A percentile compares a stretch with the other conserved stretches of the same genome.
Conservation (phyloP, 208 protist genomes). For the Sergeia podlipaevii region DNA sequence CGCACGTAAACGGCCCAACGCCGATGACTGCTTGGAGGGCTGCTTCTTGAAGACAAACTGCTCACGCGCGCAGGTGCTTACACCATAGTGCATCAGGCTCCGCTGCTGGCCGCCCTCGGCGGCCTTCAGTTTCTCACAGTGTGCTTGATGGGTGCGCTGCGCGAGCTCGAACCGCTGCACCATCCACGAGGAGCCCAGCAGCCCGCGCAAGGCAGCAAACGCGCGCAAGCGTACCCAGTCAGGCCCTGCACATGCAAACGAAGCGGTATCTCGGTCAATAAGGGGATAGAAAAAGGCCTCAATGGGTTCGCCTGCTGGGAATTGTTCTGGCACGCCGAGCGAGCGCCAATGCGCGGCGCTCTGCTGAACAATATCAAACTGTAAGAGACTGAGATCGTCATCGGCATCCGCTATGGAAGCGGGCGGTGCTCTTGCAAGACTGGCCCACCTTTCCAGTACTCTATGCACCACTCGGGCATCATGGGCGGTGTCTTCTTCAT, state of each 20-base stretch:
- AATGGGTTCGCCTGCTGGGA: slow-evolving; percentile 34
- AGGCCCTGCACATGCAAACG: slow-evolving; percentile 34
- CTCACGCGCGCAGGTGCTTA: slow-evolving; percentile 14
- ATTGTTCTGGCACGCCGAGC: slow-evolving; percentile 23
- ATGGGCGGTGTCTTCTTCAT: neutral
- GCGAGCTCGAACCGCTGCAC: slow-evolving; percentile 57
- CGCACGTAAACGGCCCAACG: slow-evolving; percentile 42
- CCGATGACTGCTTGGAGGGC: slow-evolving; percentile 23
- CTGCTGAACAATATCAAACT: slow-evolving; percentile 30
- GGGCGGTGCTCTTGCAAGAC: too few species aligned
- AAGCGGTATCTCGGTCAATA: slow-evolving; percentile 38
- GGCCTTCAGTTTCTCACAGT: slow-evolving; percentile 2
- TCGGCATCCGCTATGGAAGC: too few species aligned
- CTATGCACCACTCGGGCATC: neutral
- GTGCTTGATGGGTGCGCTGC: slow-evolving; percentile 4
- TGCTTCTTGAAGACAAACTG: slow-evolving; percentile 61
- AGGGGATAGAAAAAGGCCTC: slow-evolving; percentile 60
- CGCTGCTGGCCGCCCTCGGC: slow-evolving; percentile 18
- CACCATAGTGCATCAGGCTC: slow-evolving; percentile 45
- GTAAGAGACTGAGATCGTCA: slow-evolving; percentile 36
- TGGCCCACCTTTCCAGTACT: too few species aligned
- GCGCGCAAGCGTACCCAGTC: slow-evolving; percentile 59
- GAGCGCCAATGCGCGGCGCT: slow-evolving; percentile 34
- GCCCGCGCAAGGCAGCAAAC: slow-evolving; percentile 48
- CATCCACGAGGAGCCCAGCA: slow-evolving; percentile 45